Percentiles rank a stretch among this genome's conserved stretches.
phyloP scores from a whole-genome alignment of 169 alveolate genomes.

The Eimeria brunetti region DNA sequence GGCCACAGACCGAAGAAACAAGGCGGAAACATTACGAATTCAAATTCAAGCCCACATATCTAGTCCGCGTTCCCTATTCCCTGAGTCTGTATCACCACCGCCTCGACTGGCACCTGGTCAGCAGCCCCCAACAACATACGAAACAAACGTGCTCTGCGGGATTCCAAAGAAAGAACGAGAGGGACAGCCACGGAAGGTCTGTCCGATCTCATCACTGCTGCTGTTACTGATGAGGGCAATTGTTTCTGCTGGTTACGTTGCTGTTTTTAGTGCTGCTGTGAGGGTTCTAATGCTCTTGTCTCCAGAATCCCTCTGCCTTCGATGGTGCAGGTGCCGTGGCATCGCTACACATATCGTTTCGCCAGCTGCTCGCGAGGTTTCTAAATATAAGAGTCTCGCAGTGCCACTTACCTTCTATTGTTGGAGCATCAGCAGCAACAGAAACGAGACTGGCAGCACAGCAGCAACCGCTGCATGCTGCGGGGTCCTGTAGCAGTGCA shows the following conservation, averaged over 20 bases:
- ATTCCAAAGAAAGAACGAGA: background rate
- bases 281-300: background rate
- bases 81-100: slow-evolving; percentile 79
- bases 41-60: slow-evolving; percentile 74
- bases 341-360: slow-evolving; percentile 49
- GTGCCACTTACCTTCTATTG: background rate
- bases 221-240: background rate
- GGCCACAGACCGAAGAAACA: background rate
- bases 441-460: background rate
- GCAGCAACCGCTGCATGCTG: slow-evolving; percentile 10
- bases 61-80: slow-evolving; percentile 58
- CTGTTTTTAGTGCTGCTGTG: background rate
- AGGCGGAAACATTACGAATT: slow-evolving; percentile 73
- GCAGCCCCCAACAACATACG: background rate
- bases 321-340: background rate
- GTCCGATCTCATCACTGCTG: background rate
- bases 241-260: background rate
- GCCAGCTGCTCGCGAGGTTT: background rate
- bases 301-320: slow-evolving; percentile 42
- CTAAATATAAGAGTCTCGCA: background rate
- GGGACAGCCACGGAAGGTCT: background rate
- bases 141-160: background rate
- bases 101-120: slow-evolving; percentile 81
- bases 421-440: background rate
- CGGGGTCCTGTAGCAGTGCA: background rate